phyloP scores from a whole-genome alignment of 2,329 filamentous ascomycete species.

The Thelonectria rubi region DNA sequence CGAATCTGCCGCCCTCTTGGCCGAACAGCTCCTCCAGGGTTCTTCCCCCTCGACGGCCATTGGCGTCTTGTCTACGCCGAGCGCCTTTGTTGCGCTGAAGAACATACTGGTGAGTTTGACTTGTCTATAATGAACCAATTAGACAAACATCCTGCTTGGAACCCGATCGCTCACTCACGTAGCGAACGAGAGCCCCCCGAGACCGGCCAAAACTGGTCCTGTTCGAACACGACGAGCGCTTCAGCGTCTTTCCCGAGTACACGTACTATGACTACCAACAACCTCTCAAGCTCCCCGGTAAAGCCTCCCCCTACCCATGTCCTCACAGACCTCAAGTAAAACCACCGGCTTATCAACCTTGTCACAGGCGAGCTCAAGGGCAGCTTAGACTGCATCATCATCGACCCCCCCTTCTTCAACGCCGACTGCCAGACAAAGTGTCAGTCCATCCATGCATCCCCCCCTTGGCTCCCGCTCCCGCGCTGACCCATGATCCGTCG shows the following conservation, averaged over 20 bases:
- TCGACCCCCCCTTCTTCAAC: slow-evolving; percentile 82
- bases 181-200: slow-evolving; percentile 35
- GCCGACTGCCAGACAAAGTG: slow-evolving; percentile 84
- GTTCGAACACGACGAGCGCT: slow-evolving; percentile 79
- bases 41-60: slow-evolving; percentile 66
- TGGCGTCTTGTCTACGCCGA: slow-evolving; percentile 77
- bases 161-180: slow-evolving; percentile 6
- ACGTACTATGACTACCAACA: slow-evolving; percentile 77
- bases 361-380: slow-evolving; percentile 65
- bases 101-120: slow-evolving; percentile 67
- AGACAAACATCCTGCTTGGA: slow-evolving; percentile 7
- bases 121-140: background rate
- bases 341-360: background rate
- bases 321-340: background rate
- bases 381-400: slow-evolving; percentile 73
- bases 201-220: slow-evolving; percentile 67
- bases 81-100: slow-evolving; percentile 79
- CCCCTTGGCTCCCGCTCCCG: slow-evolving; percentile 4
- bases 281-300: slow-evolving; percentile 71
- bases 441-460: slow-evolving; percentile 46
- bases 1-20: slow-evolving; percentile 71
- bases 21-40: slow-evolving; percentile 71
- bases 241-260: slow-evolving; percentile 78
- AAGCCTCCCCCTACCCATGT: slow-evolving; percentile 21
- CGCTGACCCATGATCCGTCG: slow-evolving; percentile 26